phyloP scores from a whole-genome alignment of 768 basidiomycete genomes.

The Termitomyces sp. region DNA sequence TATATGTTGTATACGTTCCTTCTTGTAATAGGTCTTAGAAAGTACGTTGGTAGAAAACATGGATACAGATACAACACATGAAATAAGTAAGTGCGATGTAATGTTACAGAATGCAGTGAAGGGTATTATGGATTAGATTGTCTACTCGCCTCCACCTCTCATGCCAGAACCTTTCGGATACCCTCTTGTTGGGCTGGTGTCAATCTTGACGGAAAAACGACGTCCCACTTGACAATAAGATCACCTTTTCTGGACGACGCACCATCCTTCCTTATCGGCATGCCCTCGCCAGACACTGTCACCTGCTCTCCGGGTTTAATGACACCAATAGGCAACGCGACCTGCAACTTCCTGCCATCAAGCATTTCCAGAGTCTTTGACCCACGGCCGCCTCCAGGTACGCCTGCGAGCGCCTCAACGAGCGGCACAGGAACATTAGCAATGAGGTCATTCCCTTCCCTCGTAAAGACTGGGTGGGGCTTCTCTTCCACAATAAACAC shows the following conservation, averaged over 20 bases:
- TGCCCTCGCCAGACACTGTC: slow-evolving; percentile 71
- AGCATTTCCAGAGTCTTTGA: slow-evolving; percentile 62
- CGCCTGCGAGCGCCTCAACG: slow-evolving; percentile 76
- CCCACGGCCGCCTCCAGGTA: slow-evolving; percentile 23
- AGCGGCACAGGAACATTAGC: slow-evolving; percentile 61
- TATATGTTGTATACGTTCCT: not conserved
- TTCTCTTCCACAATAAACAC: slow-evolving; percentile 98
- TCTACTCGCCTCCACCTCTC: slow-evolving; percentile 5
- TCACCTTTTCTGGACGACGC: slow-evolving; percentile 73
- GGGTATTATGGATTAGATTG: slow-evolving; percentile 2
- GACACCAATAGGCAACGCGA: slow-evolving; percentile 59
- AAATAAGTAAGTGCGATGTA: not conserved
- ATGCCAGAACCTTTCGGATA: slow-evolving; percentile 60
- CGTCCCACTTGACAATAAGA: slow-evolving; percentile 76
- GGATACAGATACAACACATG: not conserved
- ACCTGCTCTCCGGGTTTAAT: slow-evolving; percentile 78
- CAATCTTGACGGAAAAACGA: slow-evolving; percentile 76
- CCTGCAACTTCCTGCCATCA: slow-evolving; percentile 75
- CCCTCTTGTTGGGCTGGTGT: slow-evolving; percentile 78
- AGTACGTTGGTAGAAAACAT: not conserved
- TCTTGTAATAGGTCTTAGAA: not conserved
- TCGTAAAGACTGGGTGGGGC: slow-evolving; percentile 67
- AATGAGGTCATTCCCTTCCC: slow-evolving; percentile 79
- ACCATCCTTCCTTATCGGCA: slow-evolving; percentile 86
- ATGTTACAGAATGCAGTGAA: not conserved